A percentile compares a stretch with the other conserved stretches of the same genome.
Conservation (phyloP, 345 rosid species). For the Boechera divaricarpa region DNA sequence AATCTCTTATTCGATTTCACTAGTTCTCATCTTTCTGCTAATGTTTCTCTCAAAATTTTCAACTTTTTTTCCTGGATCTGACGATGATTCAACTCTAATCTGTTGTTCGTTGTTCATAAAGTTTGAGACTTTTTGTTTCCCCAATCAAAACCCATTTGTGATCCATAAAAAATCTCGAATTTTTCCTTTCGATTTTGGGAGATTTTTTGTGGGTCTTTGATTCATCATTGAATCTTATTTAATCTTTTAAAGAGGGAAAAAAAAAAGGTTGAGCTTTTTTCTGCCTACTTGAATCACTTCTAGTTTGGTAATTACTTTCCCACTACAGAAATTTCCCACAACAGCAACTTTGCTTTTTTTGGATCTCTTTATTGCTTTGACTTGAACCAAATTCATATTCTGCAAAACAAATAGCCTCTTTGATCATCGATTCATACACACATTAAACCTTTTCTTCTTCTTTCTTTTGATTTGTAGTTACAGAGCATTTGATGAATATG, state of each 20-base stretch:
- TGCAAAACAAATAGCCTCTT: neutral
- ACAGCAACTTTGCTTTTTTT: constrained; percentile 16
- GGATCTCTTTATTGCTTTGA: constrained; percentile 35
- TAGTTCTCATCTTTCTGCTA: neutral
- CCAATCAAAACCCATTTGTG: constrained; percentile 21
- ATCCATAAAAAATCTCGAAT: constrained; percentile 13
- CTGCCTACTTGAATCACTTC: constrained; percentile 27
- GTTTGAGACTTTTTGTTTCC: constrained; percentile 27
- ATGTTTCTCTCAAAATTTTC: neutral
- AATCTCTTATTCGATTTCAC: constrained; percentile 13
- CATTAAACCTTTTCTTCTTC: constrained; percentile 18
- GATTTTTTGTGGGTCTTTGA: neutral
- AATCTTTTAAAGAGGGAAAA: neutral
- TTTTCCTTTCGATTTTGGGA: neutral
- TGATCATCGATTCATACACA: neutral
- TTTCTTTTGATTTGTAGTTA: constrained; percentile 56
- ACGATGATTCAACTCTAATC: neutral
- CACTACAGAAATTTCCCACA: neutral
- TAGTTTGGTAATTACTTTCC: constrained; percentile 22
- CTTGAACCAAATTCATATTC: constrained; percentile 21
- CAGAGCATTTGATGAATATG: constrained; percentile 87
- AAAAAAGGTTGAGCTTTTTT: neutral
- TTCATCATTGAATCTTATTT: constrained; percentile 10
- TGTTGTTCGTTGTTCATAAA: constrained; percentile 18
- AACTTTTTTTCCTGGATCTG: constrained; percentile 36